Evolutionary conservation across 768 basidiomycete genomes (phyloP).

Genomic region (Russula compacta): DNA sequence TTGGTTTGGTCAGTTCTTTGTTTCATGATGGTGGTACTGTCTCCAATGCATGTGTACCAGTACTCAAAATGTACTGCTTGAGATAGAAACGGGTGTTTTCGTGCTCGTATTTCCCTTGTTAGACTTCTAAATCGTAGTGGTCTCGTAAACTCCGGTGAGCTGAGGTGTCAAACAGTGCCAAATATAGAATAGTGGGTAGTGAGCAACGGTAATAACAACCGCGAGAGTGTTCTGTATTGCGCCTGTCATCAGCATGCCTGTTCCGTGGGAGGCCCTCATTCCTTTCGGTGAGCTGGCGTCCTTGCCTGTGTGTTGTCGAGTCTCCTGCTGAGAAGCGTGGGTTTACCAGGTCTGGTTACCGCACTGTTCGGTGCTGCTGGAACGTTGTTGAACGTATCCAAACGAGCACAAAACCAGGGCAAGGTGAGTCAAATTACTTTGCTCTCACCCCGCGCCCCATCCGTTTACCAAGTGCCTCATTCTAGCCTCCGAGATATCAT

Average conservation of each 20-base stretch:
- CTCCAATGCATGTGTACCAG: background rate
- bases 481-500: conserved; percentile 73
- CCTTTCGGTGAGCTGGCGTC: conserved; percentile 61
- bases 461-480: background rate
- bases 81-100: background rate
- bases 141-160: background rate
- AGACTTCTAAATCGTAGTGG: conserved; percentile 3
- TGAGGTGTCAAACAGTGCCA: conserved; percentile 7
- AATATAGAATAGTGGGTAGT: background rate
- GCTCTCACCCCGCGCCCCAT: background rate
- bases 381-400: conserved; percentile 72
- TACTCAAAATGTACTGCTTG: background rate
- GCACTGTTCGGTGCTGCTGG: conserved; percentile 87
- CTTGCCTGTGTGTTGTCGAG: background rate
- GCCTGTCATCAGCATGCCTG: conserved; percentile 56
- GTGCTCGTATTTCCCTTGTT: background rate
- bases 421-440: conserved; percentile 46
- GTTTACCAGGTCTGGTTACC: conserved; percentile 60
- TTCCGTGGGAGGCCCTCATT: conserved; percentile 96
- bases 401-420: conserved; percentile 77
- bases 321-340: conserved; percentile 4
- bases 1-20: conserved; percentile 7
- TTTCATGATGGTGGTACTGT: conserved; percentile 2
- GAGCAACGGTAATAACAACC: too few relatives aligned
- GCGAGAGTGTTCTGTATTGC: background rate